Evolutionary conservation across 1,139 yeast genomes (phyloP).

Genomic region (Pichia sp.): DNA sequence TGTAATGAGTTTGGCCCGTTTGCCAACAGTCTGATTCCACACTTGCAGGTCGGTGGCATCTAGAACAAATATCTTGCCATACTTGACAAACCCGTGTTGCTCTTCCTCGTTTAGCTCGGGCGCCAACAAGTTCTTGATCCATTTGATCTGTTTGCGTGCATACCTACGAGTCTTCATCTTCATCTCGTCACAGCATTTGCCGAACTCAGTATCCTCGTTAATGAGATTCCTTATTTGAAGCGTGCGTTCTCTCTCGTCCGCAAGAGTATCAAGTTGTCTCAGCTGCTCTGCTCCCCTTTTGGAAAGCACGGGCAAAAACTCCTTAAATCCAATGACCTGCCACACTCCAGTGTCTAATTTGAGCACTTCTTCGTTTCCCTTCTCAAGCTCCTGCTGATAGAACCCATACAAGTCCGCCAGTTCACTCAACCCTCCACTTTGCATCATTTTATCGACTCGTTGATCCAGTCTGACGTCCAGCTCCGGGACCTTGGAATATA

Average conservation of each 20-base stretch:
- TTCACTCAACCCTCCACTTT: constrained; percentile 65
- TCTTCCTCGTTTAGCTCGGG: constrained; percentile 56
- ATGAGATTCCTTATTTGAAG: constrained; percentile 5
- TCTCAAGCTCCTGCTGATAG: constrained; percentile 30
- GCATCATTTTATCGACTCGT: constrained; percentile 82
- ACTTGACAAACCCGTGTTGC: constrained; percentile 46
- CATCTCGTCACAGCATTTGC: constrained; percentile 65
- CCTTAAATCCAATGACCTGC: constrained; percentile 96
- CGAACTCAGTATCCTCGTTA: constrained; percentile 31
- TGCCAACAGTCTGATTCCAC: constrained; percentile 46
- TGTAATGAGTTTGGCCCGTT: constrained; percentile 53
- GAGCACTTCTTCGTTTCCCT: constrained; percentile 39
- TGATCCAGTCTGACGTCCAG: constrained; percentile 64
- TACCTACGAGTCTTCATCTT: constrained; percentile 80
- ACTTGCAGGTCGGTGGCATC: constrained; percentile 66
- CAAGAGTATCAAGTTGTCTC: constrained; percentile 9
- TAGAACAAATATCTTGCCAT: constrained; percentile 62
- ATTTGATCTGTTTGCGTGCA: constrained; percentile 86
- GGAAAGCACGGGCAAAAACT: constrained; percentile 76
- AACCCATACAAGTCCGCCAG: constrained; percentile 52
- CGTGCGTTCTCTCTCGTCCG: neutral
- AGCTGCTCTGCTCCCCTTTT: constrained; percentile 15
- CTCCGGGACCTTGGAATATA: constrained; percentile 62
- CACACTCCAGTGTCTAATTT: constrained; percentile 74
- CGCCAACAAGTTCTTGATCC: constrained; percentile 74